Evolutionary conservation across 768 basidiomycete genomes (phyloP).

Genomic region (Fistulinella prunicolor): DNA sequence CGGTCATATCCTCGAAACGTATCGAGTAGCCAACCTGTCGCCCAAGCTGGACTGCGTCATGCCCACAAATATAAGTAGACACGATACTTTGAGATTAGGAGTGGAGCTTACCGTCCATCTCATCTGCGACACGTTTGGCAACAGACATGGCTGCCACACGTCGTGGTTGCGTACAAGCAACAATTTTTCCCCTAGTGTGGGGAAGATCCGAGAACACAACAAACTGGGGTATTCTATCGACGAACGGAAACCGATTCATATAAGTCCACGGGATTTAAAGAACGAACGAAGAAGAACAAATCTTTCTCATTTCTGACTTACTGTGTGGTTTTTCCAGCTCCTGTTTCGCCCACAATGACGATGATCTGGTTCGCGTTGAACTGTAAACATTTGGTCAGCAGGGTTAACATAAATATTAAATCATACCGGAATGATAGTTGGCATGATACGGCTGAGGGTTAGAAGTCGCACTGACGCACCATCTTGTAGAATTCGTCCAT

Average conservation of each 20-base stretch:
- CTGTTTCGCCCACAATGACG: constrained; percentile 92
- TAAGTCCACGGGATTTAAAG: constrained; percentile 22
- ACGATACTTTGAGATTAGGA: not conserved
- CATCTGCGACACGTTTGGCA: constrained; percentile 96
- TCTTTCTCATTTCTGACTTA: constrained; percentile 39
- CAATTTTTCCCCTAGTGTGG: constrained; percentile 83
- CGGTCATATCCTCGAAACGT: constrained; percentile 83
- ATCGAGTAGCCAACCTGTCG: constrained; percentile 97
- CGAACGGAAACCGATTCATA: constrained; percentile 30
- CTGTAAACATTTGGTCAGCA: constrained; percentile 10
- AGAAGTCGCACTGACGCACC: constrained; percentile 47
- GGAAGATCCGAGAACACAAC: constrained; percentile 92
- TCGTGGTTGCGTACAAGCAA: constrained; percentile 96
- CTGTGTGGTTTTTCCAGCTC: constrained; percentile 96
- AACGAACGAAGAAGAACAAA: constrained; percentile 18
- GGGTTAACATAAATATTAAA: not conserved
- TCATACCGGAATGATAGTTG: not conserved
- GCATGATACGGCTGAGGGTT: not conserved
- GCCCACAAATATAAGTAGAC: constrained; percentile 3
- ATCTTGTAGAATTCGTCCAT: constrained; percentile 92
- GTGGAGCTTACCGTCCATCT: constrained; percentile 87
- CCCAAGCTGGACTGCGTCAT: constrained; percentile 73
- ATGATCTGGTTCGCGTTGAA: constrained; percentile 65
- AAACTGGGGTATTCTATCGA: constrained; percentile 88
- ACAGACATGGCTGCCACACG: constrained; percentile 98